Percentiles rank a stretch among this genome's conserved stretches.
Conservation (phyloP, 495 filamentous ascomycete genomes). For the Aspergillus ostianus region DNA sequence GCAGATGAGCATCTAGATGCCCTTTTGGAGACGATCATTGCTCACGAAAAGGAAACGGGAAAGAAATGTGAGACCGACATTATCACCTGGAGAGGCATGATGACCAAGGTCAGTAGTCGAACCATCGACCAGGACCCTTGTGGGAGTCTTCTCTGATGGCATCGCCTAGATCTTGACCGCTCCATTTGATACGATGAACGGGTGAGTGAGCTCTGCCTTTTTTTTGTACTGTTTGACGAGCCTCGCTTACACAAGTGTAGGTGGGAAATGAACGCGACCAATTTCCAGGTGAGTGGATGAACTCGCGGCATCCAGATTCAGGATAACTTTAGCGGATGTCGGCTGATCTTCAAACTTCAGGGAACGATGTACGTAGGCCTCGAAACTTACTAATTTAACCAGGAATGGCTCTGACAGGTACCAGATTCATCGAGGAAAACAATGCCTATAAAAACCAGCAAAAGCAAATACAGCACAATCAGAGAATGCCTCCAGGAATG, state of each 20-base stretch:
- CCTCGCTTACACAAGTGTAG: conserved; percentile 39
- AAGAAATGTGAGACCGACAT: conserved; percentile 72
- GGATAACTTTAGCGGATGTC: neutral
- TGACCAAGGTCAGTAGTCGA: conserved; percentile 71
- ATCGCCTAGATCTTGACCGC: conserved; percentile 70
- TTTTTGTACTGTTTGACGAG: neutral
- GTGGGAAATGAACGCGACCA: conserved; percentile 95
- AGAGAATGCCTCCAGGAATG: conserved; percentile 53
- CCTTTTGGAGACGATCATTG: conserved; percentile 71
- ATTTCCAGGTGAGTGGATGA: conserved; percentile 77
- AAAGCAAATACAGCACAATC: conserved; percentile 50
- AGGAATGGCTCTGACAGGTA: conserved; percentile 11
- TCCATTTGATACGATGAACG: conserved; percentile 77
- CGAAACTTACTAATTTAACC: neutral
- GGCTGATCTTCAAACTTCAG: conserved; percentile 42
- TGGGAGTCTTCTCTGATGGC: neutral
- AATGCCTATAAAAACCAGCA: conserved; percentile 62
- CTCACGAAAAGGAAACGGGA: conserved; percentile 64
- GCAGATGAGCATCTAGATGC: conserved; percentile 86
- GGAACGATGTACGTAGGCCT: conserved; percentile 67
- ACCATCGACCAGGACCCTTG: neutral
- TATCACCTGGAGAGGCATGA: conserved; percentile 96
- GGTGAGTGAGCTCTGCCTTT: conserved; percentile 47
- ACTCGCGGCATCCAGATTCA: conserved; percentile 2
- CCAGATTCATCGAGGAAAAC: conserved; percentile 92